Conservation (phyloP, 768 basidiomycete species). For the Hygrocybe punicea region DNA sequence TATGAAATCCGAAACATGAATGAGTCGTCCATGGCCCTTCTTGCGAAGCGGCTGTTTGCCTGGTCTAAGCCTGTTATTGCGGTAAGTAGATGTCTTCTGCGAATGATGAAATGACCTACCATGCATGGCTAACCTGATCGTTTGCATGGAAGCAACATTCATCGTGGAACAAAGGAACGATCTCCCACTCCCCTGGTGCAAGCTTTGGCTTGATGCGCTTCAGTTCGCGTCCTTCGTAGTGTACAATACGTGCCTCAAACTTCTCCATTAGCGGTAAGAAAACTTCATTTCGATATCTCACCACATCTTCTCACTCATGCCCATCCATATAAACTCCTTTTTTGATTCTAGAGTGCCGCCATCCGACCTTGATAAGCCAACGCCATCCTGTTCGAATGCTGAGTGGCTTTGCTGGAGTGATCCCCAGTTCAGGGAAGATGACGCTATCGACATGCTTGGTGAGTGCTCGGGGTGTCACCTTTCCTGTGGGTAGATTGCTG, state of each 20-base stretch:
- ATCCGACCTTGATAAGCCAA: constrained; percentile 39
- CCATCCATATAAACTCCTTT: constrained; percentile 41
- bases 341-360: constrained; percentile 22
- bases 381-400: constrained; percentile 31
- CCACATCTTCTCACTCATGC: constrained; percentile 37
- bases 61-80: constrained; percentile 17
- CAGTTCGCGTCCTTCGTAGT: too few relatives aligned
- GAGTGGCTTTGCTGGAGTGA: constrained; percentile 23
- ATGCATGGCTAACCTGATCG: background rate
- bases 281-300: constrained; percentile 25
- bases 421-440: constrained; percentile 32
- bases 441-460: constrained; percentile 22
- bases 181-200: too few relatives aligned
- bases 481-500: constrained; percentile 18
- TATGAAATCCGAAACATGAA: too few relatives aligned
- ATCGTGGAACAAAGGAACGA: too few relatives aligned
- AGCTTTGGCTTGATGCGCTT: too few relatives aligned
- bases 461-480: constrained; percentile 30
- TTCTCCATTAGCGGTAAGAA: constrained; percentile 33
- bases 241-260: too few relatives aligned
- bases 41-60: constrained; percentile 25
- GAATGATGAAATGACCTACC: constrained; percentile 12
- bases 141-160: too few relatives aligned
- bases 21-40: too few relatives aligned
- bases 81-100: too few relatives aligned